Evolutionary conservation across 805 yeast genomes (phyloP).

Genomic region (Pichia nakasei): DNA sequence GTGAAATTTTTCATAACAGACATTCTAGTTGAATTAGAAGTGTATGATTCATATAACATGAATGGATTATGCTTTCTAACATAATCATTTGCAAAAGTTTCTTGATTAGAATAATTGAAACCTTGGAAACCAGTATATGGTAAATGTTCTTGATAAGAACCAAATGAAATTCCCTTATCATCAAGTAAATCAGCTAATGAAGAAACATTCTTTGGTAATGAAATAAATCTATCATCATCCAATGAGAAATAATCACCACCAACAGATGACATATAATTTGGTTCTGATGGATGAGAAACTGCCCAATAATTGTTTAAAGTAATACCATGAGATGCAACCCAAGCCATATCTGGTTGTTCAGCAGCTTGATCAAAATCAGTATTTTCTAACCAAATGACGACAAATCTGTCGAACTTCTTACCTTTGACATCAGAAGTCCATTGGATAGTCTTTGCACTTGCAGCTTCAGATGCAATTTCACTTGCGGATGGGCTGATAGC

Average conservation of each 20-base stretch:
- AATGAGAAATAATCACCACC: constrained; percentile 46
- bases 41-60: constrained; percentile 33
- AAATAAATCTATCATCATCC: constrained; percentile 35
- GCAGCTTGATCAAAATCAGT: constrained; percentile 44
- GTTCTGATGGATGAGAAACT: constrained; percentile 45
- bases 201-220: constrained; percentile 38
- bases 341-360: constrained; percentile 34
- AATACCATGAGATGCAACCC: constrained; percentile 37
- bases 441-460: constrained; percentile 25
- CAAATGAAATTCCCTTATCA: constrained; percentile 39
- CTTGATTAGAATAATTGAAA: constrained; percentile 35
- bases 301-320: constrained; percentile 43
- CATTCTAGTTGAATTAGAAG: constrained; percentile 28
- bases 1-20: constrained; percentile 41
- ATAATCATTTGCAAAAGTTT: constrained; percentile 36
- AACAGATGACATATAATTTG: constrained; percentile 42
- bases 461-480: constrained; percentile 27
- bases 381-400: constrained; percentile 42
- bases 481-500: constrained; percentile 26
- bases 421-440: constrained; percentile 31
- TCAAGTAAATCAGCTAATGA: constrained; percentile 41
- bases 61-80: constrained; percentile 47
- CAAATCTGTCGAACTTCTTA: constrained; percentile 31
- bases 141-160: constrained; percentile 43
- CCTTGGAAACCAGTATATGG: constrained; percentile 47